Evolutionary conservation across 2,329 filamentous ascomycete genomes (phyloP).

Genomic region (Hirsutella rhossiliensis): DNA sequence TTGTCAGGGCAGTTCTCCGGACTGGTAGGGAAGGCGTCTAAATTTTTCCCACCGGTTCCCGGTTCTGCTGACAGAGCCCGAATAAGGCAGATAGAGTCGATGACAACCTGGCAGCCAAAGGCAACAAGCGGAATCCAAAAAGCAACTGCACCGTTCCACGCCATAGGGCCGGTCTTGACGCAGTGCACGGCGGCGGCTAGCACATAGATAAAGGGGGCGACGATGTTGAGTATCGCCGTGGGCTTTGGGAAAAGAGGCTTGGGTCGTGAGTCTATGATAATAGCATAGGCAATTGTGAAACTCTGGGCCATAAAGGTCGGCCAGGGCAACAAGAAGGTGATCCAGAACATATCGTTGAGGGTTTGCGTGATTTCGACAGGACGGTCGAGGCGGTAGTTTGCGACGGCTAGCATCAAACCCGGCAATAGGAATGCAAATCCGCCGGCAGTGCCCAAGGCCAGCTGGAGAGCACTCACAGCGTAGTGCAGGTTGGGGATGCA

Average conservation of each 20-base stretch:
- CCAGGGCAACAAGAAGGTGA: constrained; percentile 6
- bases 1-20: too few species aligned
- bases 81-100: not conserved
- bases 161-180: constrained; percentile 5
- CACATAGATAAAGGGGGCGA: constrained; percentile 4
- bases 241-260: constrained; percentile 8
- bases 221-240: constrained; percentile 5
- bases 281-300: constrained; percentile 7
- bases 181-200: constrained; percentile 4
- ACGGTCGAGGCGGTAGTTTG: constrained; percentile 6
- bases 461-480: not conserved
- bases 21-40: too few species aligned
- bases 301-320: constrained; percentile 6
- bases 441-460: not conserved
- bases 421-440: not conserved
- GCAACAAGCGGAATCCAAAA: constrained; percentile 1
- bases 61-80: too few species aligned
- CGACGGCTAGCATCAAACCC: constrained; percentile 3
- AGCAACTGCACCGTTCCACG: constrained; percentile 5
- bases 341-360: constrained; percentile 7
- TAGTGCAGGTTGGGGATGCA: constrained; percentile 2
- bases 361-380: constrained; percentile 6
- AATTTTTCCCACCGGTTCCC: too few species aligned
- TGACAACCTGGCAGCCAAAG: not conserved
- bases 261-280: constrained; percentile 5